phyloP scores from a whole-genome alignment of 179 eudicot species.

The Vitellaria paradoxa region DNA sequence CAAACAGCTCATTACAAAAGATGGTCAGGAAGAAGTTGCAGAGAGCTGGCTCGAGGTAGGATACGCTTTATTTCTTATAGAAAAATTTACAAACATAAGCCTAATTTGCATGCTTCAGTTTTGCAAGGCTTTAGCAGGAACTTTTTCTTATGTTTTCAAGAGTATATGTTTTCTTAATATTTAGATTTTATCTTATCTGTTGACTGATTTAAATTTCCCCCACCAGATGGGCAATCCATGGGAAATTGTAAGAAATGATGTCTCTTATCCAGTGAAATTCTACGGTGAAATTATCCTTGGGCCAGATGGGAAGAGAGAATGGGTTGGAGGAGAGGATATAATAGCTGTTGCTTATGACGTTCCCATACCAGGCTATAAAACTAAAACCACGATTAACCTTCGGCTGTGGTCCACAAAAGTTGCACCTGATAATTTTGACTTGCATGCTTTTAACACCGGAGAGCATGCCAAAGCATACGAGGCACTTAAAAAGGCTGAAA shows the following conservation, averaged over 20 bases:
- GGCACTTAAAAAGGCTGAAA: constrained; percentile 78
- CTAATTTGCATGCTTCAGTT: background rate
- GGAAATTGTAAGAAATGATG: constrained; percentile 81
- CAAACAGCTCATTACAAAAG: constrained; percentile 83
- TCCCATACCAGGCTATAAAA: constrained; percentile 95
- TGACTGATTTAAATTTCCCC: constrained; percentile 17
- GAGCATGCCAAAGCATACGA: constrained; percentile 79
- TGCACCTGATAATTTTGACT: constrained; percentile 58
- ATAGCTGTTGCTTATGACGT: constrained; percentile 87
- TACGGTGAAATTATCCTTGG: constrained; percentile 56
- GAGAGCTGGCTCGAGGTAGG: constrained; percentile 97
- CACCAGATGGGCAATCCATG: constrained; percentile 88
- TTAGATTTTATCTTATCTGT: background rate
- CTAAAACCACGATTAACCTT: constrained; percentile 79
- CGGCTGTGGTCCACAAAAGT: constrained; percentile 89
- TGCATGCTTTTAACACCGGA: constrained; percentile 78
- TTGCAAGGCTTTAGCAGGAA: background rate
- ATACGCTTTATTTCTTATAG: background rate
- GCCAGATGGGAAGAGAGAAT: constrained; percentile 64
- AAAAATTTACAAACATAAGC: background rate
- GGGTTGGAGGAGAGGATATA: constrained; percentile 95
- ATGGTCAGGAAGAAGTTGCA: constrained; percentile 97
- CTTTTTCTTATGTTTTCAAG: background rate
- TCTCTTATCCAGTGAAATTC: constrained; percentile 82
- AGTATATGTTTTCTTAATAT: background rate